A percentile compares a stretch with the other conserved stretches of the same genome.
Conservation (phyloP, 495 filamentous ascomycete genomes). For the Aspergillus incahuasiensis region DNA sequence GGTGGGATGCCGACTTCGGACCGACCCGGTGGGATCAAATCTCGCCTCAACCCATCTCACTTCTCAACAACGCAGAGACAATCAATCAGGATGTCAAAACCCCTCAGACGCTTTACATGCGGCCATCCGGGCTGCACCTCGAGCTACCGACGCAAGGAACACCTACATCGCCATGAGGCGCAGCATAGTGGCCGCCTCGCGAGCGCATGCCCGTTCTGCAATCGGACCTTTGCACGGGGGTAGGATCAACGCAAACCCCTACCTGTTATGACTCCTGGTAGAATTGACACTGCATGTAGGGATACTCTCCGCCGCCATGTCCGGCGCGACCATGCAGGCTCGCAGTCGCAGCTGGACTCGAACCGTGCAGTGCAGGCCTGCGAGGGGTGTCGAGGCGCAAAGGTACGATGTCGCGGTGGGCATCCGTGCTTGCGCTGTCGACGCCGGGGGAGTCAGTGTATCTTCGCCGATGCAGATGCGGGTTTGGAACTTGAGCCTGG, state of each 20-base stretch:
- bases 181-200: conserved; percentile 7
- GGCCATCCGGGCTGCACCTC: background rate
- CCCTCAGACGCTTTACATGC: background rate
- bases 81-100: background rate
- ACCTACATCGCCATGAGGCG: conserved; percentile 6
- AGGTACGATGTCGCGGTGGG: conserved; percentile 11
- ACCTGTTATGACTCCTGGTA: background rate
- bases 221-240: conserved; percentile 8
- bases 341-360: background rate
- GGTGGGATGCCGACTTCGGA: background rate
- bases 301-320: conserved; percentile 15
- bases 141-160: conserved; percentile 9
- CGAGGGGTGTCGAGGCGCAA: conserved; percentile 3
- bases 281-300: background rate
- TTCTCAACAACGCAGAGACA: background rate
- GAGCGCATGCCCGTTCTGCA: conserved; percentile 4
- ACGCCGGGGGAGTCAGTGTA: background rate
- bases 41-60: background rate
- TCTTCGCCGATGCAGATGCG: background rate
- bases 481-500: background rate
- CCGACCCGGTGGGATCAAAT: background rate
- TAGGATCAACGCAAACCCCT: background rate
- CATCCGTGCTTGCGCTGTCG: conserved; percentile 6
- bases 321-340: conserved; percentile 8
- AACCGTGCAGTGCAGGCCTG: conserved; percentile 5